A percentile compares a stretch with the other conserved stretches of the same genome.
Evolutionary conservation across 1,284 basidiomycete genomes (phyloP).

Genomic region (Athelia sp.): DNA sequence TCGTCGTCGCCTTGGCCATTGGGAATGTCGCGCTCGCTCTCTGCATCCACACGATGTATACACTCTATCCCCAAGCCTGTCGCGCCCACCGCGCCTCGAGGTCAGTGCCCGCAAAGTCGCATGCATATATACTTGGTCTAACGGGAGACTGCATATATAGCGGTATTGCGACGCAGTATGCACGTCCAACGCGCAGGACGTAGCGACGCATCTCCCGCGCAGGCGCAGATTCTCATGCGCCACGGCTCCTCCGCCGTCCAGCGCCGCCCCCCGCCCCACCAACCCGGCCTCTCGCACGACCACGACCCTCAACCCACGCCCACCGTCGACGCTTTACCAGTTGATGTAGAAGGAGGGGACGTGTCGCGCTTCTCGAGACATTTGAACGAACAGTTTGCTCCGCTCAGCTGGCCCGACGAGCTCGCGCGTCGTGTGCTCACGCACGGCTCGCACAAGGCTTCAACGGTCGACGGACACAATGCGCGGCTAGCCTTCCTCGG

Average conservation of each 20-base stretch:
- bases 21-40: not conserved
- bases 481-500: conserved; percentile 66
- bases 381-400: conserved; percentile 56
- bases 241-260: not conserved
- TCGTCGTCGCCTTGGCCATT: not conserved
- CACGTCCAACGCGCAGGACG: not conserved
- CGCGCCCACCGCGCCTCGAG: not conserved
- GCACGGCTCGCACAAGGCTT: conserved; percentile 58
- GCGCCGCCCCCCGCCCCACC: not conserved
- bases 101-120: not conserved
- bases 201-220: not conserved
- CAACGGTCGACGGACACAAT: conserved; percentile 61
- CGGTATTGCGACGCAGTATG: not conserved
- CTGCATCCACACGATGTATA: not conserved
- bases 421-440: conserved; percentile 69
- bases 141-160: not conserved
- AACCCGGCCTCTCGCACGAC: not conserved
- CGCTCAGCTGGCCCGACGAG: conserved; percentile 64
- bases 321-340: not conserved
- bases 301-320: not conserved
- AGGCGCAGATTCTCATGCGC: not conserved
- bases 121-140: not conserved
- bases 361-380: conserved; percentile 40
- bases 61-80: not conserved
- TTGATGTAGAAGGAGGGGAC: not conserved